Percentiles rank a stretch among this genome's conserved stretches.
These are phyloP conservation scores for Xylaria digitata DNA, from an alignment of 2,329 filamentous ascomycete species.

Conservation along the genomic window DNA sequence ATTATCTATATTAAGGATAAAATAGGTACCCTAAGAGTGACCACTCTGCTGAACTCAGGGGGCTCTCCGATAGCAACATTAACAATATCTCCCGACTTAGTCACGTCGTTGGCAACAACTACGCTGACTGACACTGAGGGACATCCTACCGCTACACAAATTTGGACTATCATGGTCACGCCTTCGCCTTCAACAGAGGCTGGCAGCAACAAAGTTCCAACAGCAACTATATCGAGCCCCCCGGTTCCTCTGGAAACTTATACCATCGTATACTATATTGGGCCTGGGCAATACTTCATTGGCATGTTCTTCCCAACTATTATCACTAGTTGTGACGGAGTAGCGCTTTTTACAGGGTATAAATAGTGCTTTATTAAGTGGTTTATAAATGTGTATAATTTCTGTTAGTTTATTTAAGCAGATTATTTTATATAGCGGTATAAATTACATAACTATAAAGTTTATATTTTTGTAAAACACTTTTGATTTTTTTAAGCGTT, in stretches of 20 bases:
- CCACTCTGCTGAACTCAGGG: background rate
- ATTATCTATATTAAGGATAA: background rate
- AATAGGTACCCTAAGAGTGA: background rate
- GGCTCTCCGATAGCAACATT: background rate
- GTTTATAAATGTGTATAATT: too few relatives aligned
- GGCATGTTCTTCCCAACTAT: conserved; percentile 42
- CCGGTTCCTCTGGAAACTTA: background rate
- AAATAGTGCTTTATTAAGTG: too few relatives aligned
- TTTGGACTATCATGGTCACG: background rate
- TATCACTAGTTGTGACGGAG: conserved; percentile 23
- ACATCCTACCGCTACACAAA: background rate
- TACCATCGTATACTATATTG: conserved; percentile 19
- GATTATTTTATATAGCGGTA: too few relatives aligned
- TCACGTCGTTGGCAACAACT: background rate
- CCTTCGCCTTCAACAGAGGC: background rate
- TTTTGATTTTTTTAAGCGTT: too few relatives aligned
- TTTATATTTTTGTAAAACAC: too few relatives aligned
- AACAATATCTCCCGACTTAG: background rate
- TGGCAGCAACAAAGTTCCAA: too few relatives aligned
- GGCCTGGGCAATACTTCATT: conserved; percentile 39
- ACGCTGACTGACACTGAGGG: background rate
- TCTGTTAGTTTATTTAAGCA: too few relatives aligned
- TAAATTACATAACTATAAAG: too few relatives aligned
- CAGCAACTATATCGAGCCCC: too few relatives aligned
- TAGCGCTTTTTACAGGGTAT: too few relatives aligned